These are phyloP conservation scores for Xylariomycetidae sp. DNA, from an alignment of 2,329 filamentous ascomycete species.

Conservation along the genomic window DNA sequence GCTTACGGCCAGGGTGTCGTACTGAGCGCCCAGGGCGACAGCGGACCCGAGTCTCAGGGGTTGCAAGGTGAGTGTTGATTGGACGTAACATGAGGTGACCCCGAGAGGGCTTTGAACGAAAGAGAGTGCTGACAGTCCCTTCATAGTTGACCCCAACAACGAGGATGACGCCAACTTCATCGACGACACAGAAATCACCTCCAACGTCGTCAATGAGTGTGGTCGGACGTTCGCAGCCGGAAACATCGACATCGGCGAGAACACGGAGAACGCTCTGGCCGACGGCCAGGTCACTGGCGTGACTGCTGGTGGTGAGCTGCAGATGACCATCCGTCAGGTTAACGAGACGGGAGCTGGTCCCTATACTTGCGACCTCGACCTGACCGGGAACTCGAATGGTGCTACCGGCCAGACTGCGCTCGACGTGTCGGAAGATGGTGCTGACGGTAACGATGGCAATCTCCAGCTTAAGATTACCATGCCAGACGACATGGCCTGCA, in stretches of 20 bases:
- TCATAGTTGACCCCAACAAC: no score
- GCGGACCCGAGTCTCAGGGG: conserved; percentile 20
- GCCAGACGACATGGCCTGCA: conserved; percentile 45
- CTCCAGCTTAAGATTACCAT: conserved; percentile 53
- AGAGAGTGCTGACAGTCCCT: no score
- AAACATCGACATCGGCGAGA: conserved; percentile 57
- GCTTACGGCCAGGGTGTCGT: conserved; percentile 29
- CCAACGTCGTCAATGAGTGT: conserved; percentile 54
- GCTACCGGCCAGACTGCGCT: conserved; percentile 36
- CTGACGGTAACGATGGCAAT: conserved; percentile 41
- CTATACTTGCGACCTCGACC: conserved; percentile 46
- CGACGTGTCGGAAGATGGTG: conserved; percentile 33
- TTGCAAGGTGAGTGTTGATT: no score
- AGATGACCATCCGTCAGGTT: conserved; percentile 46
- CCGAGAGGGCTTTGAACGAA: no score
- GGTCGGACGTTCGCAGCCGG: conserved; percentile 57
- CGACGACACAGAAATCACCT: conserved; percentile 48
- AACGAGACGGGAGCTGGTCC: conserved; percentile 52
- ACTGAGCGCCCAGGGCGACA: conserved; percentile 22
- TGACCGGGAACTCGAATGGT: conserved; percentile 30
- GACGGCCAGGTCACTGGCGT: conserved; percentile 45
- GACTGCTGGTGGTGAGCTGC: conserved; percentile 37
- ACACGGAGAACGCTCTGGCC: conserved; percentile 47
- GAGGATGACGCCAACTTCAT: conserved; percentile 63
- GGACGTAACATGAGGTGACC: no score